A percentile compares a stretch with the other conserved stretches of the same genome.
These are phyloP conservation scores for Leersia perrieri DNA, from an alignment of 176 grass and related monocot genomes.

Conservation along the genomic window DNA sequence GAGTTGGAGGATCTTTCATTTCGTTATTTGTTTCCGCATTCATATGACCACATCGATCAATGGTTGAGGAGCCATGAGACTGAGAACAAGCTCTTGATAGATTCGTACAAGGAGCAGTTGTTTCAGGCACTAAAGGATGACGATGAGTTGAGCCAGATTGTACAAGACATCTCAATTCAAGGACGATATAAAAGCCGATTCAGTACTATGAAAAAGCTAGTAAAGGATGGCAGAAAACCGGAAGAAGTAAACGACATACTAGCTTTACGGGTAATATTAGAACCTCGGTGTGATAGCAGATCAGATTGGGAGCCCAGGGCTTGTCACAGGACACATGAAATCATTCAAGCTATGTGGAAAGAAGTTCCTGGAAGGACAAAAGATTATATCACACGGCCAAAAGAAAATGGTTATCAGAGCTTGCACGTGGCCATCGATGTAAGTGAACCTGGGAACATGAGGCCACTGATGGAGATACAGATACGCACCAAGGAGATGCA, in stretches of 20 bases:
- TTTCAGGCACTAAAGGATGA: slow-evolving; percentile 60
- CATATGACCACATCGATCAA: slow-evolving; percentile 66
- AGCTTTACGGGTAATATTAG: slow-evolving; percentile 77
- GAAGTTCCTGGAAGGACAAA: slow-evolving; percentile 80
- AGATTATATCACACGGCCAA: slow-evolving; percentile 74
- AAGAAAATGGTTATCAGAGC: slow-evolving; percentile 87
- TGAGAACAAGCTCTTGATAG: slow-evolving; percentile 59
- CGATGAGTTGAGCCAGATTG: slow-evolving; percentile 52
- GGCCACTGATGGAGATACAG: slow-evolving; percentile 91
- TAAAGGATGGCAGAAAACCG: slow-evolving; percentile 79
- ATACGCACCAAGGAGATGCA: slow-evolving; percentile 88
- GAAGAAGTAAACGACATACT: slow-evolving; percentile 91
- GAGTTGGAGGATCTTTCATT: slow-evolving; percentile 95
- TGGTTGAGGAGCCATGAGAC: slow-evolving; percentile 75
- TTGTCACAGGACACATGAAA: slow-evolving; percentile 63
- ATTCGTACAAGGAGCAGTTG: slow-evolving; percentile 62
- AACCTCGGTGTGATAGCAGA: slow-evolving; percentile 27
- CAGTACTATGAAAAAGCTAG: slow-evolving; percentile 94
- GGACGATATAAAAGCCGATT: slow-evolving; percentile 89
- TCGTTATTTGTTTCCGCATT: slow-evolving; percentile 78
- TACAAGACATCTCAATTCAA: slow-evolving; percentile 61
- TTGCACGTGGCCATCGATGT: slow-evolving; percentile 86
- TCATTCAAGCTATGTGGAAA: slow-evolving; percentile 62
- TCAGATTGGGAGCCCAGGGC: slow-evolving; percentile 47
- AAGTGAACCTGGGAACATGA: slow-evolving; percentile 56